A percentile compares a stretch with the other conserved stretches of the same genome.
phyloP scores from a whole-genome alignment of 306 rosid genomes.

The Fragaria vesca region DNA sequence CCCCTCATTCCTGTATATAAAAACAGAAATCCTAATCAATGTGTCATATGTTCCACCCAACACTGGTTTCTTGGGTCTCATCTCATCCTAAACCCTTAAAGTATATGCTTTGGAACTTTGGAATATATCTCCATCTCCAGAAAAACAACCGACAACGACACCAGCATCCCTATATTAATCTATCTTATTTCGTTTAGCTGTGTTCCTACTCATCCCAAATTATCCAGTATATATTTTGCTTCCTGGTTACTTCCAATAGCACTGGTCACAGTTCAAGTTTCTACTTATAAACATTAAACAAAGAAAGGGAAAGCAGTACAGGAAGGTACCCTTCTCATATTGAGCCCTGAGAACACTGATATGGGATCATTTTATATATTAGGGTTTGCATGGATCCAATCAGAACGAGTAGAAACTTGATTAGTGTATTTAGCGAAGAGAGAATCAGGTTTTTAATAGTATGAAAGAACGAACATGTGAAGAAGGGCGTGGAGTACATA shows the following conservation, averaged over 20 bases:
- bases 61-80: conserved; percentile 12
- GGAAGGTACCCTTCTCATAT: neutral
- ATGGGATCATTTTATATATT: neutral
- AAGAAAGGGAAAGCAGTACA: neutral
- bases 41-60: neutral
- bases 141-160: conserved; percentile 10
- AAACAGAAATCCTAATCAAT: neutral
- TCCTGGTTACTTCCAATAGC: conserved; percentile 7
- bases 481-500: conserved; percentile 2
- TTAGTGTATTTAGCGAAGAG: neutral
- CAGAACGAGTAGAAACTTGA: neutral
- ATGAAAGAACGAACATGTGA: neutral
- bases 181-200: neutral
- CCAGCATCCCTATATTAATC: neutral
- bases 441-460: neutral
- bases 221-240: neutral
- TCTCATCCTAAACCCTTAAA: neutral
- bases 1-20: neutral
- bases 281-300: neutral
- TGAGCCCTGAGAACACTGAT: neutral
- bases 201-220: neutral
- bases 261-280: neutral
- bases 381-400: conserved; percentile 5
- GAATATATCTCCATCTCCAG: neutral
- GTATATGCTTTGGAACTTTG: conserved; percentile 6